Evolutionary conservation across 495 filamentous ascomycete genomes (phyloP), one percentile per base, ranked within the genome.

Genomic region (Aspergillus olivimuriae): DNA sequence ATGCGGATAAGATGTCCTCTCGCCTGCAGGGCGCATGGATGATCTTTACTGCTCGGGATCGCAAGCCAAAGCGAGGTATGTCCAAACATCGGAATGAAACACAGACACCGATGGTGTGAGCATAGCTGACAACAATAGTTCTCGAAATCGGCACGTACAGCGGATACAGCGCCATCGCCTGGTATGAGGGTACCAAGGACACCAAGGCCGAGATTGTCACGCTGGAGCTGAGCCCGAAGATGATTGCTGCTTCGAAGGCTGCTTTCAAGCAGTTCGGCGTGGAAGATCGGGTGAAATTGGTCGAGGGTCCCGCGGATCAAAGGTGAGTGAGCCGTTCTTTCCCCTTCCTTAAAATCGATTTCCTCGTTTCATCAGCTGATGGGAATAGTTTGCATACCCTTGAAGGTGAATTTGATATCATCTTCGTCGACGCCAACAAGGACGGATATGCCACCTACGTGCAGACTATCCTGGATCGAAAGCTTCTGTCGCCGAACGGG

Each of bases 71-170:
- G 36, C 19, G 36, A 24, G 9, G 36, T 39, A 26, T n/a, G n/a
- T n/a, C n/a, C n/a, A n/a, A n/a, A n/a, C n/a, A n/a, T n/a, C n/a
- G n/a, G n/a, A n/a, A n/a, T n/a, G n/a, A n/a, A n/a, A n/a, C n/a
- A n/a, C n/a, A n/a, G n/a, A n/a, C n/a, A n/a, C n/a, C n/a, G n/a
- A n/a, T n/a, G n/a, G n/a, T n/a, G n/a, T n/a, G n/a, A n/a, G n/a
- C n/a, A n/a, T n/a, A n/a, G n/a, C n/a, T n/a, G n/a, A n/a, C n/a
- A n/a, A n/a, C n/a, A n/a, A n/a, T 19, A 43, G 40, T 43, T 7
- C 40, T 43, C 40, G 41, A 43, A 15, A 28, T 43, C 1, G 41
- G 41, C 11, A 43, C 41, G 1, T 43, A 34, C 19, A 43, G 28
- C 16, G 41, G 41, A 2, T 16, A 34, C 6, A 21, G 41, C 31